Evolutionary conservation across 805 yeast species (phyloP).

Genomic region (Candida gorgasii): DNA sequence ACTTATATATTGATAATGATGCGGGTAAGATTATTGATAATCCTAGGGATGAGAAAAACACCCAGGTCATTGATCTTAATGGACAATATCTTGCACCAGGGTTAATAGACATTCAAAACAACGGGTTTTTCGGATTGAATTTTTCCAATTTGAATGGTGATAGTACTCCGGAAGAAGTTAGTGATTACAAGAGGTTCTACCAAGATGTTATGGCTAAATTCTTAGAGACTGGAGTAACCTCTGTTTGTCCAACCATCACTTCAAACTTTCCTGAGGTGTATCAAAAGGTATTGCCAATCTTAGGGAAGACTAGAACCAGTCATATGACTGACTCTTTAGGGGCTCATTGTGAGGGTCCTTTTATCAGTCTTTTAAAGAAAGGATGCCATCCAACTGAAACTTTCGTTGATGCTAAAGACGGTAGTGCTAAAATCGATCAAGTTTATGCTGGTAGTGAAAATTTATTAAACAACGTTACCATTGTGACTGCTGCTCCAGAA

Average conservation of each 20-base stretch:
- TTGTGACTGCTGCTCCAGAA: constrained; percentile 56
- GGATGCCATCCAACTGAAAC: constrained; percentile 54
- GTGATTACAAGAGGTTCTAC: constrained; percentile 35
- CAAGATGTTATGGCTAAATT: constrained; percentile 47
- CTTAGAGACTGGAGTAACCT: constrained; percentile 53
- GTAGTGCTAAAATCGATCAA: constrained; percentile 26
- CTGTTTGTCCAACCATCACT: constrained; percentile 58
- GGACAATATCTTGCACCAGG: constrained; percentile 56
- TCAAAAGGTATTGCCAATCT: constrained; percentile 45
- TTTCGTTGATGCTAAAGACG: constrained; percentile 39
- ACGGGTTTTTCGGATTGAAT: constrained; percentile 59
- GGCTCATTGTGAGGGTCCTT: constrained; percentile 64
- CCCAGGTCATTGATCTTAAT: constrained; percentile 42
- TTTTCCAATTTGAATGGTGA: constrained; percentile 40
- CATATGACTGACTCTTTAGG: constrained; percentile 49
- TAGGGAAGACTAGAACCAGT: constrained; percentile 33
- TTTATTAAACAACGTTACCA: constrained; percentile 35
- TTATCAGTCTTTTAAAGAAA: constrained; percentile 47
- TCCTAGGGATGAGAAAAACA: constrained; percentile 10
- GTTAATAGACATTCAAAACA: constrained; percentile 56
- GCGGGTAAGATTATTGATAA: constrained; percentile 39
- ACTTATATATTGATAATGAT: constrained; percentile 44
- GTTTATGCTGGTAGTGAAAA: constrained; percentile 40
- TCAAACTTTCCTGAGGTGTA: constrained; percentile 53
- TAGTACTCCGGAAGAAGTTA: constrained; percentile 31